Percentiles rank a stretch among this genome's conserved stretches.
phyloP scores from a whole-genome alignment of 306 rosid genomes.

The Cucurbita moschata region DNA sequence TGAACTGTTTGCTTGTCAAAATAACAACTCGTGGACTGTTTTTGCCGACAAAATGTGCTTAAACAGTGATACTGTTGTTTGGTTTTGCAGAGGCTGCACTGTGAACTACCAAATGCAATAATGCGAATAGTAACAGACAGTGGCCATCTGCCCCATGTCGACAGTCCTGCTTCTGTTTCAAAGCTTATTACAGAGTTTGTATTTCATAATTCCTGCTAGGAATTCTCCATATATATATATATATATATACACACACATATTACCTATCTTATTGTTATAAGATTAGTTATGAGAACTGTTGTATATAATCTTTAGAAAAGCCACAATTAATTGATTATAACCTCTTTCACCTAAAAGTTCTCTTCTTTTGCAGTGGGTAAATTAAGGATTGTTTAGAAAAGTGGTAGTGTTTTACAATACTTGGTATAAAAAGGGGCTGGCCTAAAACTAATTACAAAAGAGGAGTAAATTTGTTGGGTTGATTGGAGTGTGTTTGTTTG shows the following conservation, averaged over 20 bases:
- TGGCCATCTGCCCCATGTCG: conserved; percentile 50
- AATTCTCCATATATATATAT: background rate
- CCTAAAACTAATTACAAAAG: too few relatives aligned
- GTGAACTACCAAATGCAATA: conserved; percentile 28
- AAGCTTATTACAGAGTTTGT: conserved; percentile 24
- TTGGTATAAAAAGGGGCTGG: too few relatives aligned
- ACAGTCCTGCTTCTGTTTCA: conserved; percentile 21
- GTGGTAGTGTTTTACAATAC: too few relatives aligned
- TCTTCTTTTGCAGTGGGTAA: too few relatives aligned
- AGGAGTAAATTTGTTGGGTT: too few relatives aligned
- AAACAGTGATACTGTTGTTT: background rate
- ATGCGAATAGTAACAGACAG: conserved; percentile 18
- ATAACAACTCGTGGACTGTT: background rate
- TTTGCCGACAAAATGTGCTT: background rate
- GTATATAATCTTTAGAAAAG: too few relatives aligned
- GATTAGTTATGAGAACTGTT: background rate
- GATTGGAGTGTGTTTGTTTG: too few relatives aligned
- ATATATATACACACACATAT: background rate
- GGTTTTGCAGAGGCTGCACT: conserved; percentile 29
- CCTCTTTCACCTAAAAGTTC: too few relatives aligned
- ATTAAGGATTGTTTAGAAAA: too few relatives aligned
- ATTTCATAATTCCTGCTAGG: background rate
- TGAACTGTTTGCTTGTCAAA: background rate
- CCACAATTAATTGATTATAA: too few relatives aligned
- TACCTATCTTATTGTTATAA: background rate